phyloP scores from a whole-genome alignment of 225 moss, liverwort and hornwort species.

The Sphagnum contortum region DNA sequence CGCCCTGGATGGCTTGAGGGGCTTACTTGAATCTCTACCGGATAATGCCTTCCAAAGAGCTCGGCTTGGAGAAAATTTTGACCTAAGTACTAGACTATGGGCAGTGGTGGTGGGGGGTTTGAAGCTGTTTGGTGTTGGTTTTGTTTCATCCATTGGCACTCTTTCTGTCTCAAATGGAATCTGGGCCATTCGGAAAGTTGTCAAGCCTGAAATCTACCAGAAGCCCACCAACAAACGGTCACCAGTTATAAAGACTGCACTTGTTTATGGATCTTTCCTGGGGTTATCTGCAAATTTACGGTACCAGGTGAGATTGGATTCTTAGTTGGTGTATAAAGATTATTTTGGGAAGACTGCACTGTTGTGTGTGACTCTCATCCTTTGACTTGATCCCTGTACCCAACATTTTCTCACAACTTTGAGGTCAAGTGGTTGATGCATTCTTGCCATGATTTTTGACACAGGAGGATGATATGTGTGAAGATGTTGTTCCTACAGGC shows the following conservation, averaged over 20 bases:
- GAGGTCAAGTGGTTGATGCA: too few species aligned
- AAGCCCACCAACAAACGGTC: conserved; percentile 55
- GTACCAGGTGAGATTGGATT: conserved; percentile 54
- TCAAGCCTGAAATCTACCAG: conserved; percentile 25
- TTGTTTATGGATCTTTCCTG: conserved; percentile 69
- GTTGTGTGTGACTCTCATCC: too few species aligned
- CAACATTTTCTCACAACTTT: too few species aligned
- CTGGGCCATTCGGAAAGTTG: conserved; percentile 35
- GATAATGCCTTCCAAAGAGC: conserved; percentile 95
- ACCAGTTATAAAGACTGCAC: conserved; percentile 68
- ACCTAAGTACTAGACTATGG: conserved; percentile 40
- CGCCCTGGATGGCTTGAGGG: conserved; percentile 59
- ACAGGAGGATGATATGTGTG: too few species aligned
- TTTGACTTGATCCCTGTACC: too few species aligned
- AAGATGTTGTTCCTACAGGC: too few species aligned
- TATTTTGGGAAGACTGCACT: too few species aligned
- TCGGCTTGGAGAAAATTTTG: conserved; percentile 59
- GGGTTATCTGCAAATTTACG: conserved; percentile 87
- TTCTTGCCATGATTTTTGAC: too few species aligned
- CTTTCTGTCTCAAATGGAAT: conserved; percentile 50
- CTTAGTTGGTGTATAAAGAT: too few species aligned
- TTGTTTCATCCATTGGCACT: conserved; percentile 72
- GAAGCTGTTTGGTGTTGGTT: conserved; percentile 86
- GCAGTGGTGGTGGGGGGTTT: conserved; percentile 75
- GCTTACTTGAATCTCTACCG: conserved; percentile 64